A percentile compares a stretch with the other conserved stretches of the same genome.
These are phyloP conservation scores for Conringia planisiliqua DNA, from an alignment of 345 rosid genomes.

Conservation along the genomic window DNA sequence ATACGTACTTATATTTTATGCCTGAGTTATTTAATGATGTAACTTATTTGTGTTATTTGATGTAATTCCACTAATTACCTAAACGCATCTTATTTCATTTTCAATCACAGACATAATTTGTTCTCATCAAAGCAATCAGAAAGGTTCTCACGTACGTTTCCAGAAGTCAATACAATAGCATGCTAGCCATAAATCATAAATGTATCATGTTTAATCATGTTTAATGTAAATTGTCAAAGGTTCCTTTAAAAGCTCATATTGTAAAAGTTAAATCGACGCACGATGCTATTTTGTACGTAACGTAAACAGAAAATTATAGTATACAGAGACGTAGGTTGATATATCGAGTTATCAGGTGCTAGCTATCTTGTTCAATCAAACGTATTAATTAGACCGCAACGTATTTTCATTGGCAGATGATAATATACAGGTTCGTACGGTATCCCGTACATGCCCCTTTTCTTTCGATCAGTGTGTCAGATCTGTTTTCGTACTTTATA, in stretches of 20 bases:
- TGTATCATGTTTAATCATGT: slow-evolving; percentile 10
- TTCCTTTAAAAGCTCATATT: not conserved
- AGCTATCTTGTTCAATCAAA: not conserved
- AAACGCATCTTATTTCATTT: not conserved
- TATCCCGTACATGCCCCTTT: slow-evolving; percentile 4
- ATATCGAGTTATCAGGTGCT: not conserved
- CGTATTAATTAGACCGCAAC: not conserved
- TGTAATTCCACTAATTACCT: not conserved
- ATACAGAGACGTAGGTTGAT: not conserved
- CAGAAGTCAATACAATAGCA: not conserved
- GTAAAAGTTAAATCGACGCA: not conserved
- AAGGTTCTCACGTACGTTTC: slow-evolving; percentile 1
- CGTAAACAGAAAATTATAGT: not conserved
- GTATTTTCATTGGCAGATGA: not conserved
- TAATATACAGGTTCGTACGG: slow-evolving; percentile 4
- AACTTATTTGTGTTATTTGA: not conserved
- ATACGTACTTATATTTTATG: slow-evolving; percentile 18
- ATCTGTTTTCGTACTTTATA: not conserved
- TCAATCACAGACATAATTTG: slow-evolving; percentile 4
- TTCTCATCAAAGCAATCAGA: not conserved
- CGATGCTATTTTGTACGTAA: not conserved
- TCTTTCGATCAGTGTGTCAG: not conserved
- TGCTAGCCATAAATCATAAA: not conserved
- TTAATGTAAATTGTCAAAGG: not conserved
- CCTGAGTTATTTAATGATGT: not conserved